Conservation (phyloP, 495 filamentous ascomycete genomes). For the Pseudevernia furfuracea region DNA sequence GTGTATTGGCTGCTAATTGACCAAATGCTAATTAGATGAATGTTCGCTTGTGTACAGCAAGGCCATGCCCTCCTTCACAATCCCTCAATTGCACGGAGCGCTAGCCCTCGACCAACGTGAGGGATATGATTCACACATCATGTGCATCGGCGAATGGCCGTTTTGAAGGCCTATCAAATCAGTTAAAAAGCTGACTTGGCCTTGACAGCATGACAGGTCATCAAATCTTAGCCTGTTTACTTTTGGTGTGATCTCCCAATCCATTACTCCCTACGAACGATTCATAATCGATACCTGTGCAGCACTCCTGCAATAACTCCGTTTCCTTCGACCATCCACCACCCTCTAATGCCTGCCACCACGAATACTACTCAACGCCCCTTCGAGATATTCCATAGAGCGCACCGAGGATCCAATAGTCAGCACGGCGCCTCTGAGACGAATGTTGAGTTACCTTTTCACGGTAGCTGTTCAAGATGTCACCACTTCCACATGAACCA, state of each 20-base stretch:
- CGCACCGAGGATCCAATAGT: neutral
- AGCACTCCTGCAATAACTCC: neutral
- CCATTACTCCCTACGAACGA: neutral
- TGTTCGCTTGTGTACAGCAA: neutral
- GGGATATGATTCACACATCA: conserved; percentile 2
- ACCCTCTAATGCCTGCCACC: neutral
- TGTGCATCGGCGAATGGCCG: neutral
- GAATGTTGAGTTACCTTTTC: conserved; percentile 1
- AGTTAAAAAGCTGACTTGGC: neutral
- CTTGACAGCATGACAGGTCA: neutral
- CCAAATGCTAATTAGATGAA: neutral
- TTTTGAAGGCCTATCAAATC: neutral
- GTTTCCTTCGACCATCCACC: neutral
- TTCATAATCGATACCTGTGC: neutral
- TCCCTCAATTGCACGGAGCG: neutral
- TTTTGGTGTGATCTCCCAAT: neutral
- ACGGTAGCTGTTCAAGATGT: conserved; percentile 17
- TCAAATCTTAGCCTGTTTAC: neutral
- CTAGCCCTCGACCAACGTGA: neutral
- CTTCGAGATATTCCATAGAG: neutral
- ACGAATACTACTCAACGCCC: neutral
- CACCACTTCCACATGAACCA: conserved; percentile 17
- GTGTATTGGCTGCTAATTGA: neutral
- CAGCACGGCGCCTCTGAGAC: neutral
- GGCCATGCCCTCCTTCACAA: neutral